phyloP scores from a whole-genome alignment of 495 filamentous ascomycete genomes.

The Penicillium goetzii region DNA sequence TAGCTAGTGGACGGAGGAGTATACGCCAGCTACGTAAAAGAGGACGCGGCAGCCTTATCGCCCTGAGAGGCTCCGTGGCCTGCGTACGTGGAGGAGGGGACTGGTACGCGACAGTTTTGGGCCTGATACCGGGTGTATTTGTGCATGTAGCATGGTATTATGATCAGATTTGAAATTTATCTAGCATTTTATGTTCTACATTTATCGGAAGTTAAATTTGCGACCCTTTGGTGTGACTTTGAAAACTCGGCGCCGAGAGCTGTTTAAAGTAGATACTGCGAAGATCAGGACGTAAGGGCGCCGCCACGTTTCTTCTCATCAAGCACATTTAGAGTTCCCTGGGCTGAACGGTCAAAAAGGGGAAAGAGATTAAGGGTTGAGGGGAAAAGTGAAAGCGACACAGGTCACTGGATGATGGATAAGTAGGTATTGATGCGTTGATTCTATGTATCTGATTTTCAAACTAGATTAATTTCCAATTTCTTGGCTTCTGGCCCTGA shows the following conservation, averaged over 20 bases:
- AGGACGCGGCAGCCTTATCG: constrained; percentile 1
- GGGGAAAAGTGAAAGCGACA: neutral
- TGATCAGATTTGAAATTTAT: neutral
- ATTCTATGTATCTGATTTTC: neutral
- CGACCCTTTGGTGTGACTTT: neutral
- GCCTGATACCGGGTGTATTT: neutral
- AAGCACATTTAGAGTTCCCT: constrained; percentile 10
- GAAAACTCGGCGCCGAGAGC: constrained; percentile 14
- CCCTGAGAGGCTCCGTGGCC: neutral
- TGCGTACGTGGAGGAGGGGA: neutral
- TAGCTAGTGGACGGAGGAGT: neutral
- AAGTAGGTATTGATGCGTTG: neutral
- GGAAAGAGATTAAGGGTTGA: neutral
- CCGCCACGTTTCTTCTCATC: constrained; percentile 1
- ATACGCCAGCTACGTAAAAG: neutral
- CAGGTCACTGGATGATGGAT: neutral
- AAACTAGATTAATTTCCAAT: neutral
- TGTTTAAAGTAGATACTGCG: constrained; percentile 6
- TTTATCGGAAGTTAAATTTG: neutral
- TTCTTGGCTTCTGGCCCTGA: constrained; percentile 1
- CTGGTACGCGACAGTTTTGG: neutral
- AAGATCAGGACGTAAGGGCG: neutral
- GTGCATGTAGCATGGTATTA: neutral
- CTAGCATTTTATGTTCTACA: neutral
- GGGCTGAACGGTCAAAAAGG: neutral